Conservation (phyloP, 2,329 filamentous ascomycete genomes). For the Xylaria sp. region DNA sequence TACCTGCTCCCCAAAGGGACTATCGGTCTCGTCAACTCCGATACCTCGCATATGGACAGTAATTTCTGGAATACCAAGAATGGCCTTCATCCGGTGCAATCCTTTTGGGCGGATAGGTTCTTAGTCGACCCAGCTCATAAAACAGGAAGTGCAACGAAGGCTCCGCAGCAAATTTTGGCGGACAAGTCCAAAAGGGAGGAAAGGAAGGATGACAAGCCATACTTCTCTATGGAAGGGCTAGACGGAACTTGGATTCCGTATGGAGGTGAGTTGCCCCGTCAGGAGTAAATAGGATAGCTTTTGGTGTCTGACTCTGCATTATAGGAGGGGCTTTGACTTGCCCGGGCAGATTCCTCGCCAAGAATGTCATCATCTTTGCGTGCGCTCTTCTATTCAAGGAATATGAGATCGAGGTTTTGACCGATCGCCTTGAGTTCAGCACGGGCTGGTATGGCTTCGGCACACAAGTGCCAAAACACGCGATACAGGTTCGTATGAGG, state of each 20-base stretch:
- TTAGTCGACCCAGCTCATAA: slow-evolving; percentile 11
- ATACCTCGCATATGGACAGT: slow-evolving; percentile 10
- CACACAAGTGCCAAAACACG: not conserved
- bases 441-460: not conserved
- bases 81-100: slow-evolving; percentile 5
- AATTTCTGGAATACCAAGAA: slow-evolving; percentile 17
- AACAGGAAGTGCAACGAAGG: not conserved
- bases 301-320: not conserved
- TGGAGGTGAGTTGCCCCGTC: slow-evolving; percentile 6
- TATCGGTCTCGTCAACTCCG: slow-evolving; percentile 7
- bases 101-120: slow-evolving; percentile 20
- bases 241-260: slow-evolving; percentile 11
- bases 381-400: not conserved
- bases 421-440: not conserved
- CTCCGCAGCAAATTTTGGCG: not conserved
- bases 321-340: slow-evolving; percentile 3
- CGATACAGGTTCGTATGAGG: not conserved
- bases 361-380: slow-evolving; percentile 1
- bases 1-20: slow-evolving; percentile 12
- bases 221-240: slow-evolving; percentile 4
- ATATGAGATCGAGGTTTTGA: slow-evolving; percentile 3
- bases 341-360: slow-evolving; percentile 9
- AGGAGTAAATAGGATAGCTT: not conserved
- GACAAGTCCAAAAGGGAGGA: not conserved
- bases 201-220: not conserved